Evolutionary conservation across 2,329 filamentous ascomycete species (phyloP), one percentile per base, ranked within the genome.

Genomic region (Stagonosporopsis cucurbitacearum): DNA sequence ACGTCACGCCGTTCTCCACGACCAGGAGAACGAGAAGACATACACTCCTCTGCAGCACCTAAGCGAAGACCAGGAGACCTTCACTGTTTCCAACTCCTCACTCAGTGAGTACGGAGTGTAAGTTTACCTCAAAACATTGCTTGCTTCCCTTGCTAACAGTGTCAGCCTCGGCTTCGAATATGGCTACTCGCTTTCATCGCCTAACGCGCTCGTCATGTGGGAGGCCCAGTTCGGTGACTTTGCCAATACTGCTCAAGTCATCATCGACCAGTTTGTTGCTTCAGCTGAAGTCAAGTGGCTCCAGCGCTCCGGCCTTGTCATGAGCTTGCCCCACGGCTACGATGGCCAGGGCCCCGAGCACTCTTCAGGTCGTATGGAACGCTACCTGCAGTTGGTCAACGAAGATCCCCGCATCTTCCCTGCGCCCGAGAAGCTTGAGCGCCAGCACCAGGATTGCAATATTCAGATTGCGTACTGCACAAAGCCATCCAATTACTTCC

Each of bases 161-260:
- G 17, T 20, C 13, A 90, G 87, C 59, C 90, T 99, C 60, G 95
- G 95, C 50, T 99, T 99, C 76, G 95, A 99, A 79, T 99, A 99
- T 72, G 95, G 95, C 58, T 99, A 99, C 83, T 99, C 95, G 3
- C 82, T 99, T 58, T 96, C 93, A 25, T 98, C 95, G 26, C 95
- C 95, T 54, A 96, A 97, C 75, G 94, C 95, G 33, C 86, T 99
- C 23, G 94, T 99, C 68, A 96, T 99, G 88, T 99, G 95, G 95
- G 95, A 99, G 81, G 95, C 95, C 33, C 95, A 99, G 79, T 99
- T 99, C 72, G 95, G 95, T 83, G 95, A 99, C 79, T 99, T 99
- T 72, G 95, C 95, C 84, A 99, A 99, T 85, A 99, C 97, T 73
- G 94, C 95, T 39, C 95, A 99, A 80, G 96, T 92, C 77, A 96